Conservation (phyloP, 306 rosid genomes). For the Luffa aegyptiaca region DNA sequence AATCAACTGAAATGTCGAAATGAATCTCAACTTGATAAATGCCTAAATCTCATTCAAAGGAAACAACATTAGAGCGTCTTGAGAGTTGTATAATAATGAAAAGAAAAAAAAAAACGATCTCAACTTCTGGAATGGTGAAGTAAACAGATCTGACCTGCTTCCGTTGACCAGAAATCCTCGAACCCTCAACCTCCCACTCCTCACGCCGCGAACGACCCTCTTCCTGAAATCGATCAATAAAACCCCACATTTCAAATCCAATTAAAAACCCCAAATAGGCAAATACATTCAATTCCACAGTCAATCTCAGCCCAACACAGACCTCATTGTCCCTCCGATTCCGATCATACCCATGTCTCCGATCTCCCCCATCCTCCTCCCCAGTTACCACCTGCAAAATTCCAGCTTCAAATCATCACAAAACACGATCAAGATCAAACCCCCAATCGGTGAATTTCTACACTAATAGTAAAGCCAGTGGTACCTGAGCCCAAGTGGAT, state of each 20-base stretch:
- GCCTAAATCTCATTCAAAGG: background rate
- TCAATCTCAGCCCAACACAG: conserved; percentile 1
- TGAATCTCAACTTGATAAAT: background rate
- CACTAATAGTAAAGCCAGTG: background rate
- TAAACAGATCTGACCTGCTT: conserved; percentile 31
- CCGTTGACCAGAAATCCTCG: conserved; percentile 28
- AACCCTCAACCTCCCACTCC: conserved; percentile 28
- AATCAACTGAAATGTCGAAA: background rate
- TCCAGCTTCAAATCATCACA: background rate
- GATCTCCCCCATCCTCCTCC: conserved; percentile 34
- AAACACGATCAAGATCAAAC: background rate
- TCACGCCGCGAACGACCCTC: conserved; percentile 21
- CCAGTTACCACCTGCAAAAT: conserved; percentile 53
- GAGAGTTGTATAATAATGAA: background rate
- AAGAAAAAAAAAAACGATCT: background rate
- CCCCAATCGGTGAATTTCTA: background rate
- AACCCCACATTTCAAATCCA: background rate
- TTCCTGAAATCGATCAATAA: conserved; percentile 21
- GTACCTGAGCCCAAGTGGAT: conserved; percentile 67
- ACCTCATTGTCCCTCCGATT: conserved; percentile 30
- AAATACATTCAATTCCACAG: background rate
- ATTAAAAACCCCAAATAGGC: too few relatives aligned
- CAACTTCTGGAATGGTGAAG: background rate
- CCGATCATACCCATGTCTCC: conserved; percentile 15
- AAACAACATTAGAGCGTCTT: background rate